Percentiles rank a stretch among this genome's conserved stretches.
These are phyloP conservation scores for Hypericum perforatum DNA, from an alignment of 345 rosid genomes.

Conservation along the genomic window DNA sequence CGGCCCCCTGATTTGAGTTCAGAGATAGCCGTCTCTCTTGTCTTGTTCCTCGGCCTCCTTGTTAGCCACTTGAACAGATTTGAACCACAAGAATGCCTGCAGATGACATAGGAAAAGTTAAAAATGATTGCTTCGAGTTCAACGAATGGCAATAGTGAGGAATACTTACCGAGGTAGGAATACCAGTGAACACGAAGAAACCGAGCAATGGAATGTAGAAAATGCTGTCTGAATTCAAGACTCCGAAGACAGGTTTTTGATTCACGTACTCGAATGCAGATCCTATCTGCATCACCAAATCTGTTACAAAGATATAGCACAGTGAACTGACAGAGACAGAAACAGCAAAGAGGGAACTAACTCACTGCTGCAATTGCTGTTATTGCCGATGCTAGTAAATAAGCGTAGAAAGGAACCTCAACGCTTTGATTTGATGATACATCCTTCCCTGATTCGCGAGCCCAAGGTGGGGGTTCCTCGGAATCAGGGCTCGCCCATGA, in stretches of 20 bases:
- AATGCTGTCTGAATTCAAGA: constrained; percentile 56
- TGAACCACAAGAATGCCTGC: constrained; percentile 80
- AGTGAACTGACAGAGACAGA: neutral
- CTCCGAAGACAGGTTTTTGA: constrained; percentile 77
- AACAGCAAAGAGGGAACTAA: constrained; percentile 13
- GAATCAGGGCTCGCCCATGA: constrained; percentile 83
- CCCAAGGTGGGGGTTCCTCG: constrained; percentile 95
- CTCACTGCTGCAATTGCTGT: constrained; percentile 96
- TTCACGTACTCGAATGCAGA: constrained; percentile 79
- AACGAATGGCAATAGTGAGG: neutral
- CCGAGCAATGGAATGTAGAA: constrained; percentile 88
- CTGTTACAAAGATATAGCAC: neutral
- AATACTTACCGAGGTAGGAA: constrained; percentile 74
- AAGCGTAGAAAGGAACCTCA: constrained; percentile 58
- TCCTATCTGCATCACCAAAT: constrained; percentile 52
- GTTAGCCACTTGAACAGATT: constrained; percentile 89
- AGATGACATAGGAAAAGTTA: neutral
- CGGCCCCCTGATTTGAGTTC: constrained; percentile 4
- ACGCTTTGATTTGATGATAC: constrained; percentile 27
- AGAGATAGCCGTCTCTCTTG: constrained; percentile 62
- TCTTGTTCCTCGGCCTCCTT: constrained; percentile 88
- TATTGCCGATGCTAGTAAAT: constrained; percentile 66
- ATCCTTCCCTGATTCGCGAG: constrained; percentile 37
- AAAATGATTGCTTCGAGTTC: neutral
- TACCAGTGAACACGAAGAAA: constrained; percentile 77